phyloP scores from a whole-genome alignment of 1,284 basidiomycete genomes.

The Hortiboletus rubellus region DNA sequence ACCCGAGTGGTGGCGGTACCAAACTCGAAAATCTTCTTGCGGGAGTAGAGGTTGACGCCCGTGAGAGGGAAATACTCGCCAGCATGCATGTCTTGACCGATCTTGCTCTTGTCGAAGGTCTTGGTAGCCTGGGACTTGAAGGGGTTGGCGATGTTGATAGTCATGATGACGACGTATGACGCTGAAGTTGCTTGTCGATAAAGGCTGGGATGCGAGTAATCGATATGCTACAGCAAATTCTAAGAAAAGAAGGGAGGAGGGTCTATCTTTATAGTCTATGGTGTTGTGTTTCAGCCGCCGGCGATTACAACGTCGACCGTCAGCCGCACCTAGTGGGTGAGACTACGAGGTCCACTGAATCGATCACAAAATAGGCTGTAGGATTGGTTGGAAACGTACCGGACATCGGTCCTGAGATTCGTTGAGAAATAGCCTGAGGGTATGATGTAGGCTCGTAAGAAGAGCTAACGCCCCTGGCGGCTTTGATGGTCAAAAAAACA shows the following conservation, averaged over 20 bases:
- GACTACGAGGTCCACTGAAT: background rate
- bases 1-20: background rate
- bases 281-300: constrained; percentile 13
- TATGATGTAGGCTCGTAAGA: too few relatives aligned
- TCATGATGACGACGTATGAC: constrained; percentile 13
- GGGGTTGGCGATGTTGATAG: constrained; percentile 13
- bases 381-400: constrained; percentile 12
- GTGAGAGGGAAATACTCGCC: background rate
- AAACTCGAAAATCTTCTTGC: constrained; percentile 13
- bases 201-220: background rate
- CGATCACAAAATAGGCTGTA: background rate
- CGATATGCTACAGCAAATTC: constrained; percentile 4
- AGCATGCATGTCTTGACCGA: background rate
- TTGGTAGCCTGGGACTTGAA: constrained; percentile 17
- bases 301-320: constrained; percentile 9
- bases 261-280: constrained; percentile 10
- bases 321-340: constrained; percentile 12
- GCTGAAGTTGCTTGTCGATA: constrained; percentile 4
- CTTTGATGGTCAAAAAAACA: background rate
- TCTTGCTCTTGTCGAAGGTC: constrained; percentile 2
- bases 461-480: background rate
- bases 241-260: background rate
- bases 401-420: background rate
- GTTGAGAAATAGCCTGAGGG: background rate
- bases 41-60: background rate